These are phyloP conservation scores for Saccharomycopsis sp. DNA, from an alignment of 805 yeast genomes.

Conservation along the genomic window DNA sequence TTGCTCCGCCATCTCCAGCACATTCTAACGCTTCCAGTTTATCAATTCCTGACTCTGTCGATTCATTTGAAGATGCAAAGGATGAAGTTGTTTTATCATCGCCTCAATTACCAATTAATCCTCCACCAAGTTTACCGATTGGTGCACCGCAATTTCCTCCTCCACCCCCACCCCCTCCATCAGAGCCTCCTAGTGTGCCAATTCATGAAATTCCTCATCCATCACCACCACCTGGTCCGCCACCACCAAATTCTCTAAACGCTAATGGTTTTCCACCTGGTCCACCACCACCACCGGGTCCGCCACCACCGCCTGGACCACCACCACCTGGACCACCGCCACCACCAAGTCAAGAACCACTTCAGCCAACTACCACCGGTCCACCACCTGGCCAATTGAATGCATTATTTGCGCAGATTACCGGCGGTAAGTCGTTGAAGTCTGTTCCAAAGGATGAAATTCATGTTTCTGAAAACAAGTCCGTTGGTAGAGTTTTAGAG, in stretches of 20 bases:
- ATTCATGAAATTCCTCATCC: not conserved
- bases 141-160: slow-evolving; percentile 5
- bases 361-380: slow-evolving; percentile 29
- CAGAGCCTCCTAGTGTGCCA: not conserved
- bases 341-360: slow-evolving; percentile 22
- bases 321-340: slow-evolving; percentile 15
- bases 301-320: slow-evolving; percentile 7
- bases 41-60: slow-evolving; percentile 21
- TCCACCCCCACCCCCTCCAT: slow-evolving; percentile 3
- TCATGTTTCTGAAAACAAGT: slow-evolving; percentile 38
- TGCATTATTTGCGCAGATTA: slow-evolving; percentile 52
- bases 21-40: slow-evolving; percentile 18
- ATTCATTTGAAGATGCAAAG: slow-evolving; percentile 19
- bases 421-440: slow-evolving; percentile 43
- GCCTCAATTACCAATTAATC: not conserved
- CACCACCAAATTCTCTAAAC: too few species aligned
- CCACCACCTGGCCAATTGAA: slow-evolving; percentile 34
- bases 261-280: not conserved
- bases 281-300: slow-evolving; percentile 13
- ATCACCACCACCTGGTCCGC: not conserved
- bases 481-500: slow-evolving; percentile 49
- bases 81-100: not conserved
- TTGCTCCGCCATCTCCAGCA: slow-evolving; percentile 8
- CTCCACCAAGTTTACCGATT: not conserved
- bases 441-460: slow-evolving; percentile 45